A percentile compares a stretch with the other conserved stretches of the same genome.
phyloP scores from a whole-genome alignment of 805 yeast genomes.

The Sugiyamaella marilandica region DNA sequence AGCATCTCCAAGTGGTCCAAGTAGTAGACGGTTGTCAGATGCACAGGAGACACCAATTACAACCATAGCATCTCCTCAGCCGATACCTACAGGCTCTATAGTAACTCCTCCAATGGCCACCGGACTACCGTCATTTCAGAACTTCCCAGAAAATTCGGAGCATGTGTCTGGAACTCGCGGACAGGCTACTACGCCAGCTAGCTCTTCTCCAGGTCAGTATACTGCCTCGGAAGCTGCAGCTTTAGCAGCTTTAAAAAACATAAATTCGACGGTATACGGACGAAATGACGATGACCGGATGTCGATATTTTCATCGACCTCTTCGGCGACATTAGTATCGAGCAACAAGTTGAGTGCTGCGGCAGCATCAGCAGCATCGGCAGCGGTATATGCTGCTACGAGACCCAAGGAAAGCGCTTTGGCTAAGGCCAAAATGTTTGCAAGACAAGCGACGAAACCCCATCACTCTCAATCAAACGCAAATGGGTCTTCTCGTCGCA shows the following conservation, averaged over 20 bases:
- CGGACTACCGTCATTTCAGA: slow-evolving; percentile 7
- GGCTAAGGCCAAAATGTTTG: slow-evolving; percentile 33
- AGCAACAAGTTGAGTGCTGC: slow-evolving; percentile 20
- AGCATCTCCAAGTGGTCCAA: slow-evolving; percentile 15
- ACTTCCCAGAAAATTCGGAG: background rate
- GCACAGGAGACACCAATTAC: background rate
- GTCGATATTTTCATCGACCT: background rate
- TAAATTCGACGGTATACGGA: background rate
- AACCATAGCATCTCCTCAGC: background rate
- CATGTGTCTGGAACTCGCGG: background rate
- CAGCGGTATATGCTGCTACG: slow-evolving; percentile 25
- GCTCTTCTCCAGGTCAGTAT: slow-evolving; percentile 8
- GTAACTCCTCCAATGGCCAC: background rate
- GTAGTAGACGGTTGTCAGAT: background rate
- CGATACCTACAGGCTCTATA: background rate
- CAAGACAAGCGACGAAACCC: slow-evolving; percentile 29
- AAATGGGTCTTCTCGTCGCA: slow-evolving; percentile 7
- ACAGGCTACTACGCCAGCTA: background rate
- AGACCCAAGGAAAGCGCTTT: slow-evolving; percentile 23
- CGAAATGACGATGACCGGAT: background rate
- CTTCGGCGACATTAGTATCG: background rate
- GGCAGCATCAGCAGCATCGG: slow-evolving; percentile 31
- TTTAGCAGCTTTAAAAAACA: slow-evolving; percentile 21
- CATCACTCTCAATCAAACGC: slow-evolving; percentile 11
- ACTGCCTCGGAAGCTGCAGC: slow-evolving; percentile 27